These are phyloP conservation scores for Yamadazyma sp. DNA, from an alignment of 805 yeast species.

Conservation along the genomic window DNA sequence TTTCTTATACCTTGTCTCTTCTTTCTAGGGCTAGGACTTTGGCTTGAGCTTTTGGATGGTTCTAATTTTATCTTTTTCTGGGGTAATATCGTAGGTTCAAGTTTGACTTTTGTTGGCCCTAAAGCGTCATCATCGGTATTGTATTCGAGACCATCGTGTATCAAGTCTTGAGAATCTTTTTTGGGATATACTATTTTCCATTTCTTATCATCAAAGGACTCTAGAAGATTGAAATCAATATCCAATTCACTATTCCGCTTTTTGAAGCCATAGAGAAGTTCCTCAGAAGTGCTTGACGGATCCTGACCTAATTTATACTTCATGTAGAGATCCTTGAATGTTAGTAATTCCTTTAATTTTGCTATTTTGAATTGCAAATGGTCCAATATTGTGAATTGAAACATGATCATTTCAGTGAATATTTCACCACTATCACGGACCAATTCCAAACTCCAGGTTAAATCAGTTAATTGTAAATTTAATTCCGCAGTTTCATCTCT, in stretches of 20 bases:
- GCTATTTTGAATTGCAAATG: conserved; percentile 12
- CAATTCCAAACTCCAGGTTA: conserved; percentile 1
- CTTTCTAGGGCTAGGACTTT: no score
- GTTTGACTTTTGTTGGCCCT: background rate
- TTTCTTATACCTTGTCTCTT: no score
- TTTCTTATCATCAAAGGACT: conserved; percentile 5
- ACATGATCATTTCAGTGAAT: background rate
- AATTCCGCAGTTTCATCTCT: background rate
- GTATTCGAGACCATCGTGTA: no score
- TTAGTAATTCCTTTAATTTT: conserved; percentile 19
- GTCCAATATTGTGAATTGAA: conserved; percentile 3
- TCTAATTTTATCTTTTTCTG: background rate
- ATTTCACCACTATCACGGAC: background rate
- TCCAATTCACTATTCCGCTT: conserved; percentile 12
- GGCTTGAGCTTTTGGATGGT: conserved; percentile 1
- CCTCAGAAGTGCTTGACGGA: conserved; percentile 31
- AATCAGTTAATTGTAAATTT: background rate
- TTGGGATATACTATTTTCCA: conserved; percentile 4
- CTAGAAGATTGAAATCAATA: conserved; percentile 4
- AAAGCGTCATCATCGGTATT: background rate
- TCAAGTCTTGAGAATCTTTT: no score
- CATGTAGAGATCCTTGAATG: conserved; percentile 29
- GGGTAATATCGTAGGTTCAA: background rate
- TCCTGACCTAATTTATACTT: conserved; percentile 33
- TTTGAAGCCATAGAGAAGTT: conserved; percentile 27